Base-by-base conservation (phyloP, 176 grass and related monocot species). In the Lolium multiflorum region DNA sequence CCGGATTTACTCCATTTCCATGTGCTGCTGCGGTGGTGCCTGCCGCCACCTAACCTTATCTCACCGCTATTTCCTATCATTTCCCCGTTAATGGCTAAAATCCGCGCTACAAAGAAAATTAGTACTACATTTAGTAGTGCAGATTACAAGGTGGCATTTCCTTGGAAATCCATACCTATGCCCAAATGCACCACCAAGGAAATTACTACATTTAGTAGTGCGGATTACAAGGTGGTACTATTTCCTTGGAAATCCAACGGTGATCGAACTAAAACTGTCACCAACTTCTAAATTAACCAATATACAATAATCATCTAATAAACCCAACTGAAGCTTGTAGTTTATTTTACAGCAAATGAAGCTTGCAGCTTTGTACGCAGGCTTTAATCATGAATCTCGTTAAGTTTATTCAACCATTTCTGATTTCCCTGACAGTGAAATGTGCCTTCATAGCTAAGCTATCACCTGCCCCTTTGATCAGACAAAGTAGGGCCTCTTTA, bases 391-490 rank as follows among this genome's bases (percentile, higher is more conserved):
- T 61, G 43, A 37, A 64, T 66, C 60, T 49, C 41, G 9, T 5
- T 13, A 31, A 49, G 7, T 4, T 10, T 28, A 66, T 28, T 1
- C 8, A 18, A 43, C 2, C 78, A 62, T 80, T 44, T 77, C 43
- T 63, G 21, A 62, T 80, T 44, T 77, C 43, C 48, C 12, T 24
- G 16, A 22, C 26, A 12, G 12, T 9, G 44, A 41, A 47, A 25
- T 8, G 15, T 24, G 71, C 50, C 68, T 73, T 57, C 55, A 8
- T 74, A 43, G 28, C 35, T 46, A 74, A 64, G 47, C 51, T 4
- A 47, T 60, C 10, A 82, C 66, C 82, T 71, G 67, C 81, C 76
- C 51, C 20, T 3, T 49, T 63, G 70, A 60, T 63, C n/a, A 17
- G n/a, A 38, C 37, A 59, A 61, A 48, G 52, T 87, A 63, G 71